Percentiles rank a stretch among this genome's conserved stretches.
Conservation (phyloP, 495 filamentous ascomycete genomes). For the Penicillium steckii region DNA sequence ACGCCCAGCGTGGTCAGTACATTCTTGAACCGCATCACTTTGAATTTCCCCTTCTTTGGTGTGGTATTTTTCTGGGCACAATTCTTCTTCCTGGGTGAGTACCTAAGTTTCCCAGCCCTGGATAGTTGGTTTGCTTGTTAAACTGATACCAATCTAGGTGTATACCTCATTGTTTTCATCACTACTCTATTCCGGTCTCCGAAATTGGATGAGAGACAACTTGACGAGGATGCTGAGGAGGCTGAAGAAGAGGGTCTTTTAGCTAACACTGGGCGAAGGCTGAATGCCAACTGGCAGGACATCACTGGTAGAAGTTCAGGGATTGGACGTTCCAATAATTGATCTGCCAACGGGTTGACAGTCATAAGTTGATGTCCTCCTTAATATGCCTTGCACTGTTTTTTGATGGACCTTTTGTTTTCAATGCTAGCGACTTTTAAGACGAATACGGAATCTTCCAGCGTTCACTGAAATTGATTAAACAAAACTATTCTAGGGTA, state of each 20-base stretch:
- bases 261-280: constrained; percentile 73
- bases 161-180: constrained; percentile 77
- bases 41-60: constrained; percentile 97
- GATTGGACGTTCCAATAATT: background rate
- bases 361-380: background rate
- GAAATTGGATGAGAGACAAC: constrained; percentile 65
- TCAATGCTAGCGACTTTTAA: background rate
- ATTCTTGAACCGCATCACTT: constrained; percentile 88
- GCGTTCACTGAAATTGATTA: background rate
- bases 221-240: constrained; percentile 88
- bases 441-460: background rate
- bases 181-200: constrained; percentile 78
- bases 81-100: constrained; percentile 77
- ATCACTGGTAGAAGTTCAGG: constrained; percentile 59
- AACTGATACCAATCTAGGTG: constrained; percentile 31
- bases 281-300: constrained; percentile 86
- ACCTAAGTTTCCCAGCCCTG: background rate
- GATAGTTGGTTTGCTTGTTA: background rate
- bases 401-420: background rate
- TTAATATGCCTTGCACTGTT: background rate
- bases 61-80: constrained; percentile 92
- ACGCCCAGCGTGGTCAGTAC: constrained; percentile 87
- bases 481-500: background rate
- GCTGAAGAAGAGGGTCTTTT: constrained; percentile 93
- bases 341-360: background rate